Conservation (phyloP, 345 rosid genomes). For the Moringa oleifera region DNA sequence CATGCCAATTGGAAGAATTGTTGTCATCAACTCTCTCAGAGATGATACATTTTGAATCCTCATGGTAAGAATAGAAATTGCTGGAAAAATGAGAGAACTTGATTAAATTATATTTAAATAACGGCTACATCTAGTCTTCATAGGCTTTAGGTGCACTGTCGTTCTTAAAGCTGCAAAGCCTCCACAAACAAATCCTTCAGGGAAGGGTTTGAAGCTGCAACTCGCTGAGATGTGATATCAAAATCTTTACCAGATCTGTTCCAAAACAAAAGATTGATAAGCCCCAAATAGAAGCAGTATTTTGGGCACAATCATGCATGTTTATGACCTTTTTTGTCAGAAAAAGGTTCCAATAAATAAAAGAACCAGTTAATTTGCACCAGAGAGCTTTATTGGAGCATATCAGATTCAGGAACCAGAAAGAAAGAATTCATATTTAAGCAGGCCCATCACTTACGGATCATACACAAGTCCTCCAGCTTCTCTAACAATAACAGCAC, state of each 20-base stretch:
- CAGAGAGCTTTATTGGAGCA: neutral
- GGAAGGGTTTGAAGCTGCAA: slow-evolving; percentile 79
- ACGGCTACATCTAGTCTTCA: neutral
- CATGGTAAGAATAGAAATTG: neutral
- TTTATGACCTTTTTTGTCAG: slow-evolving; percentile 6
- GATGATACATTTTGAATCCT: neutral
- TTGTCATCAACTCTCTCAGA: neutral
- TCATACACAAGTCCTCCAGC: slow-evolving; percentile 92
- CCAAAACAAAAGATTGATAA: slow-evolving; percentile 13
- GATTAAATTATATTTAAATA: neutral
- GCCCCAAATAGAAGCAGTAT: neutral
- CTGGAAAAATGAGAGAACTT: slow-evolving; percentile 1
- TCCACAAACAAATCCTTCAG: slow-evolving; percentile 71
- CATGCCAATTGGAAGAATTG: neutral
- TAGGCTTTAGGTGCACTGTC: slow-evolving; percentile 11
- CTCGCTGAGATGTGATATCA: slow-evolving; percentile 70
- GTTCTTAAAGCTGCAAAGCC: slow-evolving; percentile 44
- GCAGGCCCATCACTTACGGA: slow-evolving; percentile 54
- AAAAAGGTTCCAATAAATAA: no score
- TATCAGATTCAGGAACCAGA: slow-evolving; percentile 2
- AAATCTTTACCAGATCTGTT: slow-evolving; percentile 83
- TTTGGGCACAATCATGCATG: slow-evolving; percentile 2
- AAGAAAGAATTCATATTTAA: neutral
- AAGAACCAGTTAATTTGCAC: neutral
- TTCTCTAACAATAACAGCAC: slow-evolving; percentile 74